Evolutionary conservation across 1,139 yeast genomes (phyloP).

Genomic region (Candida buenavistaensis): DNA sequence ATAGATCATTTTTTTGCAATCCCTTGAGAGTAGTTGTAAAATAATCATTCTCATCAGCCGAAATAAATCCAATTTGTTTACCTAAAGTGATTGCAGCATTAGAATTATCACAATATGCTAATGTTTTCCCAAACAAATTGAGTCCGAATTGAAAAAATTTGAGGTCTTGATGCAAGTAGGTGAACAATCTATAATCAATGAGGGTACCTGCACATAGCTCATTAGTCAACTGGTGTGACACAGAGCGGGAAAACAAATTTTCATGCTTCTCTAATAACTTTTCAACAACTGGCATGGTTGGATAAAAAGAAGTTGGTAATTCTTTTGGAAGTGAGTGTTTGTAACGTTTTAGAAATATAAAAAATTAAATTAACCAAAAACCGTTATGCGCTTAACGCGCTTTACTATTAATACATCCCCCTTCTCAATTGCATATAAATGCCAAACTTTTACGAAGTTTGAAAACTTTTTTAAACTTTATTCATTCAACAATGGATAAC

Average conservation of each 20-base stretch:
- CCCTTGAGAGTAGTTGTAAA: slow-evolving; percentile 36
- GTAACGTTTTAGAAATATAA: too few species aligned
- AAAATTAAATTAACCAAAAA: too few species aligned
- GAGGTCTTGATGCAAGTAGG: slow-evolving; percentile 51
- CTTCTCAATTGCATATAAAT: slow-evolving; percentile 2
- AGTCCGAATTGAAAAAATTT: slow-evolving; percentile 47
- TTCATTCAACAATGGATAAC: slow-evolving; percentile 1
- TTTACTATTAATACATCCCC: too few species aligned
- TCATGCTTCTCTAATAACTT: slow-evolving; percentile 23
- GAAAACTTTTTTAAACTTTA: too few species aligned
- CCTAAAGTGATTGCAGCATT: slow-evolving; percentile 39
- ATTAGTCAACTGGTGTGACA: slow-evolving; percentile 43
- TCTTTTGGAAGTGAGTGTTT: too few species aligned
- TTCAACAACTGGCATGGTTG: slow-evolving; percentile 12
- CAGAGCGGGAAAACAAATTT: slow-evolving; percentile 25
- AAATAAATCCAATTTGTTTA: slow-evolving; percentile 52
- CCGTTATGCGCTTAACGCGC: too few species aligned
- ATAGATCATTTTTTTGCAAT: slow-evolving; percentile 18
- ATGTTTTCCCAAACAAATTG: slow-evolving; percentile 43
- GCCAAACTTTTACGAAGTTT: background rate
- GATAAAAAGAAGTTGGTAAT: too few species aligned
- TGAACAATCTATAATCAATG: slow-evolving; percentile 38
- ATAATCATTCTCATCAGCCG: slow-evolving; percentile 50
- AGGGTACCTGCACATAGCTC: slow-evolving; percentile 50
- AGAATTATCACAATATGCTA: slow-evolving; percentile 43